phyloP scores from a whole-genome alignment of 495 filamentous ascomycete species.

The Tuber melanosporum region DNA sequence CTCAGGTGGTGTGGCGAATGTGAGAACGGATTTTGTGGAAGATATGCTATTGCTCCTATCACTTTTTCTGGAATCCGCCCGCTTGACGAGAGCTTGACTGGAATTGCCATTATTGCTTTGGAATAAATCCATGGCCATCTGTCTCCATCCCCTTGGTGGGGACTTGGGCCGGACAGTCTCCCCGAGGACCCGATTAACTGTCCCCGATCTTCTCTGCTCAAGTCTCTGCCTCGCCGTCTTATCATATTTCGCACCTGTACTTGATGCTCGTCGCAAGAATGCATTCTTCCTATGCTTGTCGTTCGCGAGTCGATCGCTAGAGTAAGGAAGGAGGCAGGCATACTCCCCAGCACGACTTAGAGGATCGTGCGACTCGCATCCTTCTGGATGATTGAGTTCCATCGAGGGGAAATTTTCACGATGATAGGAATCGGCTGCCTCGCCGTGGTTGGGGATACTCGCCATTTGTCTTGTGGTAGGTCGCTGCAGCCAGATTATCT shows the following conservation, averaged over 20 bases:
- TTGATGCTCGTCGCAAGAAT: slow-evolving; percentile 6
- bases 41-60: slow-evolving; percentile 19
- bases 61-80: slow-evolving; percentile 10
- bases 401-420: neutral
- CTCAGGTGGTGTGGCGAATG: neutral
- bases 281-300: neutral
- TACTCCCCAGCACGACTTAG: neutral
- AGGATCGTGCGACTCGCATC: neutral
- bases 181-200: neutral
- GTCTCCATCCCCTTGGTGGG: slow-evolving; percentile 24
- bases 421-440: neutral
- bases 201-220: neutral
- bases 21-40: slow-evolving; percentile 4
- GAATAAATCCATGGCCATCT: slow-evolving; percentile 30
- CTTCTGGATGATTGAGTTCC: neutral
- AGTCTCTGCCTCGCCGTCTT: slow-evolving; percentile 9
- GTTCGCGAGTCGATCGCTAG: neutral
- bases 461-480: slow-evolving; percentile 7
- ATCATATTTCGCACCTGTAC: slow-evolving; percentile 1
- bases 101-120: slow-evolving; percentile 4
- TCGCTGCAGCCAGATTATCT: slow-evolving; percentile 29
- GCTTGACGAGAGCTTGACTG: slow-evolving; percentile 9
- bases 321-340: neutral
- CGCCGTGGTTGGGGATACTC: neutral
- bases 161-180: slow-evolving; percentile 5